Conservation (phyloP, 768 basidiomycete genomes). For the Tulasnella sp. region DNA sequence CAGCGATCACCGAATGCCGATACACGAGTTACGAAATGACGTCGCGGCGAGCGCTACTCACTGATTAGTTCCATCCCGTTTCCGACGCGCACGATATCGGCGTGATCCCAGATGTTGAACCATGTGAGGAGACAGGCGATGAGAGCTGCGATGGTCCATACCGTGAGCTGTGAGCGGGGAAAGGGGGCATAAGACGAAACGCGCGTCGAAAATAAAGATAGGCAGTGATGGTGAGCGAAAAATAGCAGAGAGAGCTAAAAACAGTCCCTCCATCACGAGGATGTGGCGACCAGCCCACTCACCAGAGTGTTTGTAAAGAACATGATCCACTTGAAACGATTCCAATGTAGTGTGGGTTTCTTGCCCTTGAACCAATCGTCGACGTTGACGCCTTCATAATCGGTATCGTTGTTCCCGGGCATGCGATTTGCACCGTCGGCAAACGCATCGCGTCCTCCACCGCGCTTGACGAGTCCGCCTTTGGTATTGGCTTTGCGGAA, state of each 20-base stretch:
- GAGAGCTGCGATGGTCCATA: slow-evolving; percentile 53
- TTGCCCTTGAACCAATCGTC: slow-evolving; percentile 36
- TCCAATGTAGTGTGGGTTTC: slow-evolving; percentile 57
- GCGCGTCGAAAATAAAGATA: not conserved
- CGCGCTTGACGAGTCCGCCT: slow-evolving; percentile 47
- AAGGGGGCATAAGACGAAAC: not conserved
- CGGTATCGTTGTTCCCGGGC: slow-evolving; percentile 45
- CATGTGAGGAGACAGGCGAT: slow-evolving; percentile 63
- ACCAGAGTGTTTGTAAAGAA: slow-evolving; percentile 57
- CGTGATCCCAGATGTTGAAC: slow-evolving; percentile 63
- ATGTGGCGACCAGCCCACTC: slow-evolving; percentile 27
- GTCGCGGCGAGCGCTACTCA: slow-evolving; percentile 24
- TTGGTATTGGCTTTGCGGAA: slow-evolving; percentile 36
- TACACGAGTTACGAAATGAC: not conserved
- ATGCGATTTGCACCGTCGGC: slow-evolving; percentile 46
- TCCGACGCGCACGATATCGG: slow-evolving; percentile 64
- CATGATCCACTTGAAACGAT: slow-evolving; percentile 74
- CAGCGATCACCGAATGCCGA: not conserved
- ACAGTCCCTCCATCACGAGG: not conserved
- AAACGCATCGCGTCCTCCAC: slow-evolving; percentile 66
- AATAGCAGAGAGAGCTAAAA: not conserved
- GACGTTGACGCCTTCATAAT: slow-evolving; percentile 39
- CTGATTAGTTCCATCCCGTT: slow-evolving; percentile 57
- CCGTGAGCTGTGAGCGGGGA: slow-evolving; percentile 39
- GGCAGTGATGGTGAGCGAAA: not conserved